Evolutionary conservation across 805 yeast species (phyloP).

Genomic region (Metschnikowia matae): DNA sequence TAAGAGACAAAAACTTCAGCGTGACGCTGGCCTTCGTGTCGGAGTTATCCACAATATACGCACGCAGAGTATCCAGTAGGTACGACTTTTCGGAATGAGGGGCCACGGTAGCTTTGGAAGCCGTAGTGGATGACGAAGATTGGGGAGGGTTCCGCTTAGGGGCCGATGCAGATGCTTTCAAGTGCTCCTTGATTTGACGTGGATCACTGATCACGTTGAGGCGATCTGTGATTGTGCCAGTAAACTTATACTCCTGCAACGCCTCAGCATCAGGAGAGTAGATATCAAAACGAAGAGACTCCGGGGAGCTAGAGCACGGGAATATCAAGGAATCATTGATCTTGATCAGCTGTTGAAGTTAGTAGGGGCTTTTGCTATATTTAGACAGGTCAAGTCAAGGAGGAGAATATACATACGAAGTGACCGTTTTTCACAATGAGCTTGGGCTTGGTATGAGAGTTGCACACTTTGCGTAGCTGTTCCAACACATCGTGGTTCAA

Average conservation of each 20-base stretch:
- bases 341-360: conserved; percentile 26
- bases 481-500: conserved; percentile 26
- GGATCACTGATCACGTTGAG: conserved; percentile 31
- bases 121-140: neutral
- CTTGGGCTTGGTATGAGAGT: conserved; percentile 21
- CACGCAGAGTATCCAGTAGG: conserved; percentile 9
- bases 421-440: conserved; percentile 36
- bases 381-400: neutral
- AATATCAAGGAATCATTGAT: conserved; percentile 23
- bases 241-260: conserved; percentile 15
- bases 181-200: conserved; percentile 23
- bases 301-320: conserved; percentile 33
- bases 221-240: conserved; percentile 31
- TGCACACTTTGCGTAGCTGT: conserved; percentile 21
- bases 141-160: conserved; percentile 1
- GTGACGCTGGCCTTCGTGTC: conserved; percentile 9
- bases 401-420: conserved; percentile 23
- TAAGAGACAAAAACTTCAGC: conserved; percentile 12
- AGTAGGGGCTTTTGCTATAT: conserved; percentile 14
- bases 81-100: conserved; percentile 1
- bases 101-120: neutral
- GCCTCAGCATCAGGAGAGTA: conserved; percentile 19
- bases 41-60: conserved; percentile 8
- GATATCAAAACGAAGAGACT: conserved; percentile 34
- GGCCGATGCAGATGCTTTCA: conserved; percentile 1